phyloP scores from a whole-genome alignment of 164 flowering plant species.

The Sextonia rubra region DNA sequence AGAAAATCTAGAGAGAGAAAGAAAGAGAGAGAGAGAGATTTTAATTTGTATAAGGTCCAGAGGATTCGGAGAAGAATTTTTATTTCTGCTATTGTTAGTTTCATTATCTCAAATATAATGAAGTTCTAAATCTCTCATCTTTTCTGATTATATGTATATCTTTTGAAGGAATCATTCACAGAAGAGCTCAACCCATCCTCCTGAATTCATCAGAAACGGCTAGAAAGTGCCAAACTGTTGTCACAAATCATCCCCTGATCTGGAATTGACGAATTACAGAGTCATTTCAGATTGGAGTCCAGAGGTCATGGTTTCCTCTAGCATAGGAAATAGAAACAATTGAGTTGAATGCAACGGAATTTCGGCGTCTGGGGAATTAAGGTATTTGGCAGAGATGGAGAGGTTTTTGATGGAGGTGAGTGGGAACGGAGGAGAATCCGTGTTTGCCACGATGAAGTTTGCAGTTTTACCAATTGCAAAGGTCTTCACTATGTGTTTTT shows the following conservation, averaged over 20 bases:
- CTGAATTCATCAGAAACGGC: background rate
- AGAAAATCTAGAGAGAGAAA: background rate
- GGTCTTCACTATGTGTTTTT: slow-evolving; percentile 82
- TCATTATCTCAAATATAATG: too few relatives aligned
- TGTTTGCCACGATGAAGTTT: slow-evolving; percentile 56
- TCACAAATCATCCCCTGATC: background rate
- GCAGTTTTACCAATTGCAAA: slow-evolving; percentile 92
- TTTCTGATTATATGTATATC: too few relatives aligned
- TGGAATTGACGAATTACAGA: background rate
- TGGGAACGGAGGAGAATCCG: slow-evolving; percentile 45
- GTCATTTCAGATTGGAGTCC: background rate
- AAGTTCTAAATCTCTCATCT: too few relatives aligned
- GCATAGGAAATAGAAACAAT: background rate
- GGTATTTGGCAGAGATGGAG: slow-evolving; percentile 8
- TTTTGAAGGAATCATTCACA: background rate
- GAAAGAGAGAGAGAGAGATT: background rate
- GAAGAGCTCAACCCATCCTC: background rate
- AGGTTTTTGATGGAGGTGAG: slow-evolving; percentile 8
- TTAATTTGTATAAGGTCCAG: background rate
- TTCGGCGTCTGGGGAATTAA: background rate
- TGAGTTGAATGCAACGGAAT: background rate
- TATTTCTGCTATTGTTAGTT: background rate
- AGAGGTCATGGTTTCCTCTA: background rate
- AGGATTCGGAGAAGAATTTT: background rate
- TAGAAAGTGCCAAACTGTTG: background rate